phyloP scores from a whole-genome alignment of 1,284 basidiomycete genomes.

The Omphalotus olearius region DNA sequence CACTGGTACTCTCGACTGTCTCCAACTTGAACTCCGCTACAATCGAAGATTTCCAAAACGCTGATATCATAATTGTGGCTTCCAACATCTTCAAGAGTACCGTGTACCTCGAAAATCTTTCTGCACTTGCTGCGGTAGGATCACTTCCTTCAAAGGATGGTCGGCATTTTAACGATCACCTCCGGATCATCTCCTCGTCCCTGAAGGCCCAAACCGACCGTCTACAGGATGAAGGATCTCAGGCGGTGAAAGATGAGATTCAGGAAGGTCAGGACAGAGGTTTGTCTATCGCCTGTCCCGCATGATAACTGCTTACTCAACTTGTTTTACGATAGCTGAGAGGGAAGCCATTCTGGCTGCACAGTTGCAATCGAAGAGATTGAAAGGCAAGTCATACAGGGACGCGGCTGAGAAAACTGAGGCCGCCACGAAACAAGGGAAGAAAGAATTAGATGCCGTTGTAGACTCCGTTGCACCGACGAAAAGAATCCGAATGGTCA shows the following conservation, averaged over 20 bases:
- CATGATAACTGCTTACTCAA: slow-evolving; percentile 9
- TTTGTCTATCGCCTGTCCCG: slow-evolving; percentile 27
- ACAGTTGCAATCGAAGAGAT: slow-evolving; percentile 52
- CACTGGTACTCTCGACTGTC: slow-evolving; percentile 70
- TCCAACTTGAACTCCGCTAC: slow-evolving; percentile 71
- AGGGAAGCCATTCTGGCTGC: slow-evolving; percentile 43
- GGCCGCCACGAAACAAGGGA: slow-evolving; percentile 20
- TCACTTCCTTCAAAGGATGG: slow-evolving; percentile 68
- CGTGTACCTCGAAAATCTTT: slow-evolving; percentile 75
- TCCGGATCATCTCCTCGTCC: slow-evolving; percentile 58
- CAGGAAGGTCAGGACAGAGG: slow-evolving; percentile 55
- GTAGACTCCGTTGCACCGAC: slow-evolving; percentile 12
- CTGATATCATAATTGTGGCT: slow-evolving; percentile 86
- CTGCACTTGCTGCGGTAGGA: slow-evolving; percentile 63
- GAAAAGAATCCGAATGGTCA: slow-evolving; percentile 15
- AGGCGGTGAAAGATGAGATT: slow-evolving; percentile 58
- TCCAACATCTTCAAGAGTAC: slow-evolving; percentile 80
- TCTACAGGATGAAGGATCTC: slow-evolving; percentile 58
- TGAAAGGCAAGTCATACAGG: slow-evolving; percentile 70
- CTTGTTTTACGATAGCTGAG: slow-evolving; percentile 33
- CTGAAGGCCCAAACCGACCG: slow-evolving; percentile 66
- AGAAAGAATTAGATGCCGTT: slow-evolving; percentile 9
- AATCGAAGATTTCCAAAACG: slow-evolving; percentile 75
- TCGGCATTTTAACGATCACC: slow-evolving; percentile 82
- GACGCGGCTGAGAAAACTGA: slow-evolving; percentile 44